A percentile compares a stretch with the other conserved stretches of the same genome.
Conservation (phyloP, 306 rosid species). For the Inga leiocalycina region DNA sequence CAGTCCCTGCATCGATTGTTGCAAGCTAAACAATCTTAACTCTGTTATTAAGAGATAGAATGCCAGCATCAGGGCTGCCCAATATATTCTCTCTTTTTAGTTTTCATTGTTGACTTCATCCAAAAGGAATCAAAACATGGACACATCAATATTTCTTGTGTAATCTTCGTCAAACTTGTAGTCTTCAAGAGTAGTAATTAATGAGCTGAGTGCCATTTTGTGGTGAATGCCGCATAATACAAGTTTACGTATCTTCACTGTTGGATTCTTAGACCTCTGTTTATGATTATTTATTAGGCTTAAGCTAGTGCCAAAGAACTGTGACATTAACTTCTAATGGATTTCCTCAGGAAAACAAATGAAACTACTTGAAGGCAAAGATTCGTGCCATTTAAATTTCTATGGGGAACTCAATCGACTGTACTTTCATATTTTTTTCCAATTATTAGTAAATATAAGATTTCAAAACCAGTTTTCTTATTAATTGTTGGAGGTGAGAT, state of each 20-base stretch:
- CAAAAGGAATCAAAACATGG: not conserved
- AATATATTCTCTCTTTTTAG: not conserved
- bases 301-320: not conserved
- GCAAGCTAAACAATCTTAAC: not conserved
- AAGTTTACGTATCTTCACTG: not conserved
- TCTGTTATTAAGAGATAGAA: not conserved
- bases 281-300: not conserved
- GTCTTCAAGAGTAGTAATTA: not conserved
- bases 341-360: not conserved
- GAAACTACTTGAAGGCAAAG: constrained; percentile 7
- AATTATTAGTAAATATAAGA: not conserved
- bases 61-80: not conserved
- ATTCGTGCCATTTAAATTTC: not conserved
- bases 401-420: constrained; percentile 2
- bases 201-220: not conserved
- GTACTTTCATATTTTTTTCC: not conserved
- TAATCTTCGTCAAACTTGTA: not conserved
- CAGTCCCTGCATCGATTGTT: not conserved
- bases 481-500: not conserved
- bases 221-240: not conserved
- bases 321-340: not conserved
- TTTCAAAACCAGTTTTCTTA: not conserved
- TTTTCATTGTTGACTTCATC: not conserved
- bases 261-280: not conserved
- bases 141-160: constrained; percentile 3